Conservation (phyloP, 768 basidiomycete genomes). For the Suillus bovinus region DNA sequence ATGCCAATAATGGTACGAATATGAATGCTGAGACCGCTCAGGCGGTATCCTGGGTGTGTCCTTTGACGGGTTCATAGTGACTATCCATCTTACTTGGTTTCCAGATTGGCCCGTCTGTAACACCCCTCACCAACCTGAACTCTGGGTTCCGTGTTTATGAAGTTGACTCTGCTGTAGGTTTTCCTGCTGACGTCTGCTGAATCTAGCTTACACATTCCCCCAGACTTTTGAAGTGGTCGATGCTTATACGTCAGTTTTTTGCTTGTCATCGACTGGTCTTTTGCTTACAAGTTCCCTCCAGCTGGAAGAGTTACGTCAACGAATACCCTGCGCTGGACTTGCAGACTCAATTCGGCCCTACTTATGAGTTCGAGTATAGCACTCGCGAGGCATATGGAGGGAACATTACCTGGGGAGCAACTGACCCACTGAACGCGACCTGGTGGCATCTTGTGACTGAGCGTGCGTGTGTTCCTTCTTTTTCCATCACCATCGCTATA, state of each 20-base stretch:
- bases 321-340: slow-evolving; percentile 57
- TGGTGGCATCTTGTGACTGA: slow-evolving; percentile 85
- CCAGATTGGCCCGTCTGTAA: slow-evolving; percentile 70
- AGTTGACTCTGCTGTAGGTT: slow-evolving; percentile 54
- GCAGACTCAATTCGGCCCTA: slow-evolving; percentile 59
- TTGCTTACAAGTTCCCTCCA: slow-evolving; percentile 25
- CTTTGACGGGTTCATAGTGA: slow-evolving; percentile 6
- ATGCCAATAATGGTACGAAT: slow-evolving; percentile 67
- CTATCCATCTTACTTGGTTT: slow-evolving; percentile 10
- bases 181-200: neutral
- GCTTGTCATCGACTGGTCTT: neutral
- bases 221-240: slow-evolving; percentile 80
- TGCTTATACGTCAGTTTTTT: slow-evolving; percentile 63
- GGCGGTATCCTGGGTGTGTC: slow-evolving; percentile 50
- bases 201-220: neutral
- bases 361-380: slow-evolving; percentile 63
- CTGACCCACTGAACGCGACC: slow-evolving; percentile 76
- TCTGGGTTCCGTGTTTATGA: slow-evolving; percentile 62
- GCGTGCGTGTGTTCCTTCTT: slow-evolving; percentile 38
- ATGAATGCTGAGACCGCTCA: slow-evolving; percentile 58
- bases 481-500: slow-evolving; percentile 6
- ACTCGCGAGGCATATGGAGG: slow-evolving; percentile 67
- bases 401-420: slow-evolving; percentile 53
- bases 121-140: slow-evolving; percentile 70
- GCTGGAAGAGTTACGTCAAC: slow-evolving; percentile 66